Base-by-base conservation (phyloP, 1,284 basidiomycete genomes). In the Apiotrichum siamense region DNA sequence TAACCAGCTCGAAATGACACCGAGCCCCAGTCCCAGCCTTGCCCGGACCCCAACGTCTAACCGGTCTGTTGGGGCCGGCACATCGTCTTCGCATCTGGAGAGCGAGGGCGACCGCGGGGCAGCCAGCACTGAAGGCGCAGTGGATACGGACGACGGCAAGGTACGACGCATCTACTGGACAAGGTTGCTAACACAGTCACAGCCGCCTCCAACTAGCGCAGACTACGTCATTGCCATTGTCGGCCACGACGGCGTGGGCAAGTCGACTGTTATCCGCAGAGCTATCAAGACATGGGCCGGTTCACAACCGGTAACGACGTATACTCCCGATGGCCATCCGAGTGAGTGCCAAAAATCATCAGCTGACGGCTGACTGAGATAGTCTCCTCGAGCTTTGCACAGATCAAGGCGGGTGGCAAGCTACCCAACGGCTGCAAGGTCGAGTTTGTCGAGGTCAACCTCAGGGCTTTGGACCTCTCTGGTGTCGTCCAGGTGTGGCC, bases 161-260 rank as follows among this genome's bases (percentile, higher is more conserved):
- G 41, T 43, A 32, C 10, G 41, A 21, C 13, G 18, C 17, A n/a
- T 17, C 7, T n/a, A 35, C 17, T 35, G 13, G 7, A n/a, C 13
- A 7, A 35, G 33, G 7, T 17, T n/a, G 24, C 41, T 31, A 26
- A 29, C 26, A 24, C 27, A 15, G 33, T 35, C 12, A 13, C 27
- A 43, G 27, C 27, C 41, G 3, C 41, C 41, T 20, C 41, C 41
- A 3, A 43, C 27, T 20, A 31, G 27, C 17, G 41, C 59, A 39
- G 60, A 70, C 44, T 69, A 66, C 49, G 62, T 61, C 12, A 70
- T 75, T 38, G 69, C 70, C 3, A 66, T 75, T 10, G 47, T 73
- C 3, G 73, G 73, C 1, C 62, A 67, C 26, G 48, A 55, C n/a
- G 58, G 59, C 1, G 67, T 69, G 0, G 73, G 73, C 25, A 73